Percentiles rank a stretch among this genome's conserved stretches.
phyloP scores from a whole-genome alignment of 805 yeast genomes.

The Helenozyma rhizophorensis region DNA sequence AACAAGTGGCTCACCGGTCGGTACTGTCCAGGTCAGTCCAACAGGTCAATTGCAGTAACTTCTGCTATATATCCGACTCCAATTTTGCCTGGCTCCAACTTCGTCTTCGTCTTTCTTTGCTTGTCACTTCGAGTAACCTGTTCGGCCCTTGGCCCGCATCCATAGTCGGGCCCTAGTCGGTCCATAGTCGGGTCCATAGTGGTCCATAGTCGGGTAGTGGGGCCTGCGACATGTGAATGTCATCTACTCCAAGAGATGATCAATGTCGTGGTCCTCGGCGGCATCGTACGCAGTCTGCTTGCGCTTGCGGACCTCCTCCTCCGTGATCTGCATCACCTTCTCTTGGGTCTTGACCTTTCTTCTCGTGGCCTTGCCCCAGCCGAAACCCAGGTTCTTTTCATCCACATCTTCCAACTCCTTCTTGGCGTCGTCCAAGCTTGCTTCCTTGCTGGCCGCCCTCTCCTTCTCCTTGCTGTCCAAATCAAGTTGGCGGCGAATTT shows the following conservation, averaged over 20 bases:
- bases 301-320: constrained; percentile 34
- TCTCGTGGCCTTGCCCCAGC: constrained; percentile 80
- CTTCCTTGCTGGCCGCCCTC: constrained; percentile 31
- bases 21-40: no score
- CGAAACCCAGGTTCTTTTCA: constrained; percentile 38
- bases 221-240: no score
- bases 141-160: no score
- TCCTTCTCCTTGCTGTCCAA: constrained; percentile 42
- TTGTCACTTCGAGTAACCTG: no score
- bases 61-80: no score
- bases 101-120: no score
- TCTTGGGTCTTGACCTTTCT: constrained; percentile 52
- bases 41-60: no score
- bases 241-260: constrained; percentile 49
- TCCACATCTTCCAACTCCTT: constrained; percentile 6
- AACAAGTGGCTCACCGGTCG: no score
- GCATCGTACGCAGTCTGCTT: constrained; percentile 44
- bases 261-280: constrained; percentile 63
- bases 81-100: no score
- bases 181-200: no score
- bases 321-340: constrained; percentile 45
- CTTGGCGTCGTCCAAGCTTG: constrained; percentile 35
- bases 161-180: no score
- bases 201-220: no score
- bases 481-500: constrained; percentile 43